Percentiles rank a stretch among this genome's conserved stretches.
Conservation (phyloP, 148 eudicot genomes). For the Pouteria glomerata region DNA sequence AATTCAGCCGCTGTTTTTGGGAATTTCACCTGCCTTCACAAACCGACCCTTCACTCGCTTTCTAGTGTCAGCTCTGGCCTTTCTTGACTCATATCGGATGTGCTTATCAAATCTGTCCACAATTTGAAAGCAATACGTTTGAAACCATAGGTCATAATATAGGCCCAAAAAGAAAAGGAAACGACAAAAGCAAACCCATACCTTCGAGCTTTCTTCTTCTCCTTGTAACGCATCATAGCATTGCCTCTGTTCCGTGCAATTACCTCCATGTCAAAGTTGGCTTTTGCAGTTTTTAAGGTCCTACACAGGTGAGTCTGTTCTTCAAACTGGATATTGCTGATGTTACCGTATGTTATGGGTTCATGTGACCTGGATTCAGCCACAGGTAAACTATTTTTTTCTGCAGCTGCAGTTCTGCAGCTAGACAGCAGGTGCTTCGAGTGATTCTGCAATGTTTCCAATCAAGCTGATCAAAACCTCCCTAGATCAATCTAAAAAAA, state of each 20-base stretch:
- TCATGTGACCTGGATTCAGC: background rate
- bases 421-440: background rate
- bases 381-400: background rate
- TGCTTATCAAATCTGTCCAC: no score
- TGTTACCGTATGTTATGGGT: background rate
- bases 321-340: constrained; percentile 7
- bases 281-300: background rate
- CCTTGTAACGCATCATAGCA: constrained; percentile 10
- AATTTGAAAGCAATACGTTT: background rate
- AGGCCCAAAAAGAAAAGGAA: background rate
- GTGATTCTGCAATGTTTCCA: constrained; percentile 7
- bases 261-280: background rate
- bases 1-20: no score
- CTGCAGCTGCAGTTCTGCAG: background rate
- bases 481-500: background rate
- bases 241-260: constrained; percentile 16
- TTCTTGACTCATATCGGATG: no score
- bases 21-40: no score
- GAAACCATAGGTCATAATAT: background rate
- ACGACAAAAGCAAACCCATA: background rate
- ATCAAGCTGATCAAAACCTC: constrained; percentile 1
- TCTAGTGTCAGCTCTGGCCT: no score
- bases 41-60: no score
- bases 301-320: background rate
- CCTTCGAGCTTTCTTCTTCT: constrained; percentile 15